Percentiles rank a stretch among this genome's conserved stretches.
phyloP scores from a whole-genome alignment of 2,329 filamentous ascomycete species.

The Bipolaris bicolor region DNA sequence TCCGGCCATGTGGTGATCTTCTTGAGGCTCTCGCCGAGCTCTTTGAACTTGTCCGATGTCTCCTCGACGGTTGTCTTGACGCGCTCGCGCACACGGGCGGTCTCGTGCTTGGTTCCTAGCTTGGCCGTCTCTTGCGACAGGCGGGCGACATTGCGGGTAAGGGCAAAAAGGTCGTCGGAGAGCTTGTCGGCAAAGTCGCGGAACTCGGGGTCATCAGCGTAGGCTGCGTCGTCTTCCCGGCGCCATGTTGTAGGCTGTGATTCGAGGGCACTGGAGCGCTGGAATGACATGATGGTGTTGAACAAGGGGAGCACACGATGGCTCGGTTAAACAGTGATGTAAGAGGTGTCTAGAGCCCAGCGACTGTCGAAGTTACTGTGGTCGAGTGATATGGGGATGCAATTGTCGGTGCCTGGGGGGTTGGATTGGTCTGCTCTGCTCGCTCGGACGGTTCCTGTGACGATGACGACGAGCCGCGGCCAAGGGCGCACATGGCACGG shows the following conservation, averaged over 20 bases:
- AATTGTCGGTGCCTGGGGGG: slow-evolving; percentile 34
- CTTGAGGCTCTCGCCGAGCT: slow-evolving; percentile 92
- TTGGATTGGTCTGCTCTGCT: slow-evolving; percentile 25
- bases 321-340: too few relatives aligned
- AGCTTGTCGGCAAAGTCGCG: slow-evolving; percentile 79
- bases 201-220: slow-evolving; percentile 93
- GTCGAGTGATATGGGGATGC: slow-evolving; percentile 17
- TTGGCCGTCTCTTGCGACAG: slow-evolving; percentile 83
- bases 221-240: slow-evolving; percentile 73
- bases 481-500: slow-evolving; percentile 27
- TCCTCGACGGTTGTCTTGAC: slow-evolving; percentile 88
- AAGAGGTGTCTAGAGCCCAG: neutral
- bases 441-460: slow-evolving; percentile 27
- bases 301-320: slow-evolving; percentile 1
- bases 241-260: slow-evolving; percentile 73
- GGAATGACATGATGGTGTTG: slow-evolving; percentile 85
- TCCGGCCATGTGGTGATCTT: slow-evolving; percentile 76
- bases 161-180: slow-evolving; percentile 85
- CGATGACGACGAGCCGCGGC: slow-evolving; percentile 34
- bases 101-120: slow-evolving; percentile 89
- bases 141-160: slow-evolving; percentile 86
- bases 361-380: slow-evolving; percentile 11
- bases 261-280: slow-evolving; percentile 83
- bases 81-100: slow-evolving; percentile 85
- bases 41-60: slow-evolving; percentile 84